Base-by-base conservation (phyloP, 2,329 filamentous ascomycete genomes). In the Aspergillus versicolor region DNA sequence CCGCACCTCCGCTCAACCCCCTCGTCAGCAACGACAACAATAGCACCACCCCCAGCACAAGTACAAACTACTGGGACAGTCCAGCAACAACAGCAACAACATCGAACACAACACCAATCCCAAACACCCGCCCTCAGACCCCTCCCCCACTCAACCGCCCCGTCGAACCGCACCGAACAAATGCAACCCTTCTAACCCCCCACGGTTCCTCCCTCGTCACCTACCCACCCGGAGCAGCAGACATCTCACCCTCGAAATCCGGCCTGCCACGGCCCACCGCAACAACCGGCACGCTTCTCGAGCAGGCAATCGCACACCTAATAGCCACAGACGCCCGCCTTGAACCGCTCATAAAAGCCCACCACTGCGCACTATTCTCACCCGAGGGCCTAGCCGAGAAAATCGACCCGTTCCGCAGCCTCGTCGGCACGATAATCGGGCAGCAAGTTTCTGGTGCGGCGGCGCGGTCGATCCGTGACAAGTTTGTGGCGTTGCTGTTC, bases 391-490 rank as follows among this genome's bases (percentile, higher is more conserved):
- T 97, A n/a, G 85, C 88, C 27, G 91, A 97, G 73, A 81, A 85
- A 62, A 85, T 97, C 59, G 91, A 97, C 74, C 94, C 94, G 0
- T 99, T 97, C 69, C 88, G 89, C 65, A 87, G 85, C 56, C 81
- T 99, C 34, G 83, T 85, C 40, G 92, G 88, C 73, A 89, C 92
- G 51, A 97, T 99, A 70, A 96, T 97, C 66, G 92, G 91, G 52
- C 94, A 97, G 76, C 94, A 99, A 77, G 93, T 99, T 19, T 96
- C 92, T 1, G 92, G 93, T 17, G 91, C 92, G 5, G 94, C 94
- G 0, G 94, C 94, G 12, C 88, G 85, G 57, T 90, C 90, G 5
- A 97, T 99, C 76, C 92, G 93, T 73, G 84, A 83, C 49, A 93
- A 91, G 62, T 97, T 97, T 71, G 77, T 96, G 19, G 81, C 79